phyloP scores from a whole-genome alignment of 768 basidiomycete genomes.

The Nevesoporus exiguus region DNA sequence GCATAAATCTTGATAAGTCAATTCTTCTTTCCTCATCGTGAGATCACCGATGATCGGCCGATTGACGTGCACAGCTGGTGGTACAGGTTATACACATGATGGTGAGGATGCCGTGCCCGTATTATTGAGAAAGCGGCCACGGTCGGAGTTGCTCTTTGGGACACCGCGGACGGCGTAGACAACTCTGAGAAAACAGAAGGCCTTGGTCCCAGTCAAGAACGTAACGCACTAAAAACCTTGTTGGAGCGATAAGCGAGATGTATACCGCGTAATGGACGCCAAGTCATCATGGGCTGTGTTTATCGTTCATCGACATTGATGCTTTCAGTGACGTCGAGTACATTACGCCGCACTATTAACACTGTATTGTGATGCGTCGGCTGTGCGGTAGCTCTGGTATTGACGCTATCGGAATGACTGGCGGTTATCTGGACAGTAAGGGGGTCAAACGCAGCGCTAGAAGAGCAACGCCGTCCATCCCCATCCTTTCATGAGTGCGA shows the following conservation, averaged over 20 bases:
- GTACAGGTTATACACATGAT: constrained; percentile 2
- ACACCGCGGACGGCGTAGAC: background rate
- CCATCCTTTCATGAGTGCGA: too few relatives aligned
- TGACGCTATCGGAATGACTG: too few relatives aligned
- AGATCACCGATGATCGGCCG: too few relatives aligned
- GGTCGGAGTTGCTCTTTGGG: background rate
- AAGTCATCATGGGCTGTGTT: background rate
- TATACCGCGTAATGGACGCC: background rate
- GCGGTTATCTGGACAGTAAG: too few relatives aligned
- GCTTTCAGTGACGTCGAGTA: too few relatives aligned
- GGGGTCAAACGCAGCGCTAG: too few relatives aligned
- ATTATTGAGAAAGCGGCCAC: background rate
- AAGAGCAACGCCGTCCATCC: too few relatives aligned
- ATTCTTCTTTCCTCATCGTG: too few relatives aligned
- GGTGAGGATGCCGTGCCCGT: too few relatives aligned
- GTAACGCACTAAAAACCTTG: background rate
- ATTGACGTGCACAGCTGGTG: background rate
- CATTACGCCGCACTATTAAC: too few relatives aligned
- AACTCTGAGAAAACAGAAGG: constrained; percentile 2
- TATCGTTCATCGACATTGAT: background rate
- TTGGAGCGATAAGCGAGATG: background rate
- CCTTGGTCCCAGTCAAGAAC: background rate
- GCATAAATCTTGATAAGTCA: too few relatives aligned
- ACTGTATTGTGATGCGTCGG: background rate
- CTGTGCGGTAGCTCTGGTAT: too few relatives aligned